Percentiles rank a stretch among this genome's conserved stretches.
Evolutionary conservation across 345 rosid genomes (phyloP).

Genomic region (Iberis pinnata): DNA sequence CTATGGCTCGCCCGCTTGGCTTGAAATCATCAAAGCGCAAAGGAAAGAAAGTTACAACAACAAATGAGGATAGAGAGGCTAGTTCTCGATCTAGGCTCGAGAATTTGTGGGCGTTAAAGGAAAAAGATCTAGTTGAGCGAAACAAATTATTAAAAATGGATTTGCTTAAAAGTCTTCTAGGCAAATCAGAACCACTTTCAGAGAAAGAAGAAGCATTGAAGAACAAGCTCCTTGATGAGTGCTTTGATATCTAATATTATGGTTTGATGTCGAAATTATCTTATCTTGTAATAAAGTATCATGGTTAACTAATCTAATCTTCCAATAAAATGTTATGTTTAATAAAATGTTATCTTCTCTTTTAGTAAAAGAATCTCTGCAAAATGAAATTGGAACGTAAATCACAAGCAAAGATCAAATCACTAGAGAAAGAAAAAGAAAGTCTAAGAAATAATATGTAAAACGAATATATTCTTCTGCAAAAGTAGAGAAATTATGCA

Average conservation of each 20-base stretch:
- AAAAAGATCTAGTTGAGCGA: not conserved
- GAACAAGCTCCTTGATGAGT: slow-evolving; percentile 4
- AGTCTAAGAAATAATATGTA: too few relatives aligned
- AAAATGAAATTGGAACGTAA: too few relatives aligned
- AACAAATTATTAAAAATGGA: not conserved
- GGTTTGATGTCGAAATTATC: not conserved
- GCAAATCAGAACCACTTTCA: not conserved
- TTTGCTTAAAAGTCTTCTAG: not conserved
- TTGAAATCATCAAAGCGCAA: not conserved
- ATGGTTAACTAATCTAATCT: too few relatives aligned
- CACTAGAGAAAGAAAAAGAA: too few relatives aligned
- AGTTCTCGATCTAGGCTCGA: not conserved
- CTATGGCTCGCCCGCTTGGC: not conserved
- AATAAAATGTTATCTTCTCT: too few relatives aligned
- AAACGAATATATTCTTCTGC: too few relatives aligned
- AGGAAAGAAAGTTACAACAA: not conserved
- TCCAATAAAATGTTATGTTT: too few relatives aligned
- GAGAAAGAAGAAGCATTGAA: not conserved
- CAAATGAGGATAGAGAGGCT: not conserved
- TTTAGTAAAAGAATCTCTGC: too few relatives aligned
- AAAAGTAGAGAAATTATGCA: too few relatives aligned
- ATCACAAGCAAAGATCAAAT: too few relatives aligned
- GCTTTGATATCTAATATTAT: not conserved
- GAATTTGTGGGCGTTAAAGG: not conserved
- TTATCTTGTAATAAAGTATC: not conserved